These are phyloP conservation scores for Plectranthus barbatus DNA, from an alignment of 257 asterid genomes.

Conservation along the genomic window DNA sequence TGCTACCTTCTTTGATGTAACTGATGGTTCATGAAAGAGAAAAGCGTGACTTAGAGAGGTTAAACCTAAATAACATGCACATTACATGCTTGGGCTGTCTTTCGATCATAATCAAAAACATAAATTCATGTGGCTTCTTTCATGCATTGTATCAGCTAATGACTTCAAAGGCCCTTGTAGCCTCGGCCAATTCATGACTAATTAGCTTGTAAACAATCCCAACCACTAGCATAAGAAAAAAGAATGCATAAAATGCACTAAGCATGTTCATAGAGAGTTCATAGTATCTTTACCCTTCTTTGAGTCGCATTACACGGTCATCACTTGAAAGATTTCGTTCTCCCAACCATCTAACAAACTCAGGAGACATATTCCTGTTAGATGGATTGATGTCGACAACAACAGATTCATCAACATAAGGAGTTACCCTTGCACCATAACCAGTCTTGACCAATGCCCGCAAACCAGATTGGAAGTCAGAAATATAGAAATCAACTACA, in stretches of 20 bases:
- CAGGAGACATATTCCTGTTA: slow-evolving; percentile 48
- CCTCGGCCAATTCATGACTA: background rate
- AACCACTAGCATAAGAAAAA: background rate
- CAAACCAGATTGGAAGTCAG: slow-evolving; percentile 63
- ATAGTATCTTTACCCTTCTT: slow-evolving; percentile 47
- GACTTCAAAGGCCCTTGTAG: background rate
- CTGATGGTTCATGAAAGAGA: slow-evolving; percentile 15
- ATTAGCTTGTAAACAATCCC: too few relatives aligned
- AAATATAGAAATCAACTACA: slow-evolving; percentile 55
- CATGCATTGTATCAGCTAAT: background rate
- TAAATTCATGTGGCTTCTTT: background rate
- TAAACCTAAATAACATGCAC: background rate
- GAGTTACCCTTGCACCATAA: slow-evolving; percentile 51
- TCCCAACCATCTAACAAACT: slow-evolving; percentile 48
- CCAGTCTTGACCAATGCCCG: slow-evolving; percentile 65
- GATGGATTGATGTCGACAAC: slow-evolving; percentile 49
- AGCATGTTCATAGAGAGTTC: background rate
- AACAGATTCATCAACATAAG: slow-evolving; percentile 54
- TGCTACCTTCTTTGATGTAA: slow-evolving; percentile 65
- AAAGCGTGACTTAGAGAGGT: background rate
- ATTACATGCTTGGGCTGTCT: background rate
- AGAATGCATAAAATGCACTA: background rate
- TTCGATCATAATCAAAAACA: background rate
- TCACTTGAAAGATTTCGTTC: slow-evolving; percentile 54
- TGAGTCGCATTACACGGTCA: slow-evolving; percentile 54